Evolutionary conservation across 495 filamentous ascomycete species (phyloP), one percentile per base, ranked within the genome.

Genomic region (Patellaria atrata): DNA sequence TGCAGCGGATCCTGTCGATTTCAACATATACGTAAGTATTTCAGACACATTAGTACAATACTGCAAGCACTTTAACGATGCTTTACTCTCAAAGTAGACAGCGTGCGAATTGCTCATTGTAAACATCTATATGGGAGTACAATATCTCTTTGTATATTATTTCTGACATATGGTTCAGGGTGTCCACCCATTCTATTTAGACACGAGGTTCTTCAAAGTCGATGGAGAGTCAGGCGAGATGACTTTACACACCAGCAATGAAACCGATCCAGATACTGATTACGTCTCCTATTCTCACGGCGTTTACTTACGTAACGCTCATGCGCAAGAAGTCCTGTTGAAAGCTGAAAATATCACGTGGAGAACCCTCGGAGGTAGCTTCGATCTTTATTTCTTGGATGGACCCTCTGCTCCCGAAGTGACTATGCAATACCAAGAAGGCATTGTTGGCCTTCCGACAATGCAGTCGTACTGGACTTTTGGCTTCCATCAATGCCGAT

Each of bases 321-420:
- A 92, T 48, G 76, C 73, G 5, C 79, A 84, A 41, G 82, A 91
- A 44, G 64, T 84, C 1, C 55, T 85, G 12, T 55, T 84, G 38
- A 59, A 62, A 19, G 62, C 74, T 1, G 52, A 70, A 3, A 75
- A 71, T 33, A 65, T 91, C 44, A 83, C 77, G 3, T 91, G 82
- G 82, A 70, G 82, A 24, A 64, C 73, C 1, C 50, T 78, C 3
- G 73, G 73, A 35, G 73, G 73, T 13, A 70, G 60, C 43, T 64
- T 78, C 27, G 72, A 77, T 39, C 49, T 77, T 37, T 75, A 71
- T 35, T 68, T 78, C 56, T 76, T 69, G 41, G 58, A 70, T 22
- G 73, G 73, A 0, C 73, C 73, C 4, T 64, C 61, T 0, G 65
- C 65, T 32, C 55, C 48, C 15, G 69, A 68, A 18, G 68, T 76